Evolutionary conservation across 2,329 filamentous ascomycete genomes (phyloP), one percentile per base, ranked within the genome.

Genomic region (Aaosphaeria arxii): DNA sequence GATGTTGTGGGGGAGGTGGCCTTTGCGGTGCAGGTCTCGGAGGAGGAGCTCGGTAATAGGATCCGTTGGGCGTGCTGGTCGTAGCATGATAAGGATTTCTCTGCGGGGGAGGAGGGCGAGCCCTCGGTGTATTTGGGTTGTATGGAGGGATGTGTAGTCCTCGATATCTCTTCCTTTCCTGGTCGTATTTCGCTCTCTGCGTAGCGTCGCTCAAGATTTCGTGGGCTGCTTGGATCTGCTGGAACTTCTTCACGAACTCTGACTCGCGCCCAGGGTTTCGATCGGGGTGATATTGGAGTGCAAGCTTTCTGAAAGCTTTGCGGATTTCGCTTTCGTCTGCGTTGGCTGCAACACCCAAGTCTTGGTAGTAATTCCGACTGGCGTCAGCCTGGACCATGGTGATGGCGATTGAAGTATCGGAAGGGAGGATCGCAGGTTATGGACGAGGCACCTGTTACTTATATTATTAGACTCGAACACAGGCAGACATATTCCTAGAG

Each of bases 241-340:
- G 88, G 63, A 96, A 96, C 63, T 89, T 88, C 31, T 86, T 78
- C 56, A 88, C 89, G 64, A 87, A 87, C 63, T 92, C 89, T 48
- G 82, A 73, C 71, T 95, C 90, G 62, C 82, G 83, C 44, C 91
- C 91, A 7, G 87, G 89, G 63, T 96, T 95, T 50, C 91, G 86
- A 67, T 96, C 91, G 6, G 91, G 91, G 63, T 96, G 91, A 62
- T 88, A 95, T 69, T 88, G 88, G 42, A 95, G 77, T 42, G 90
- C 90, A 63, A 95, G 81, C 70, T 90, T 91, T 57, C 87, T 83
- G 71, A 91, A 96, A 62, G 91, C 87, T 70, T 87, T 94, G 74
- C 89, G 92, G 66, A 95, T 85, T 38, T 94, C 89, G 30, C 85
- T 81, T 40, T 83, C 73, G 56, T 87, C 83, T 45, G 88, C 88